Evolutionary conservation across 176 grass and related monocot species (phyloP), one percentile per base, ranked within the genome.

Genomic region (Calamus simplicifolius): DNA sequence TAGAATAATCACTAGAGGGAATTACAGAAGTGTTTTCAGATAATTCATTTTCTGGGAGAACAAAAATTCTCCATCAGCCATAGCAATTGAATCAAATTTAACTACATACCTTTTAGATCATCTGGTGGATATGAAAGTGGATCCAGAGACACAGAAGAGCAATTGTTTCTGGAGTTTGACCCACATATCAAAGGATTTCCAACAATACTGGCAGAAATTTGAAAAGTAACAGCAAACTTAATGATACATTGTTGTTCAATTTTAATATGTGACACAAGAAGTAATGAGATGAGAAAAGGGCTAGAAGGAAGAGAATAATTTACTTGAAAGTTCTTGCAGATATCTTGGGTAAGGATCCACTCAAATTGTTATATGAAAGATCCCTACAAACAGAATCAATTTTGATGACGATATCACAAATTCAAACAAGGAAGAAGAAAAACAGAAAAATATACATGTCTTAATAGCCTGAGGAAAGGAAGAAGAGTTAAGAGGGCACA

Each of bases 341-440:
- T 59, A 70, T 59, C n/a, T 61, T 59, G 18, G 77, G 80, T 8
- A 57, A 67, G 6, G 53, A 73, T n/a, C 86, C 83, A 35, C 86
- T 95, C 19, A 90, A 74, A 25, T 95, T 87, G 77, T 95, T 95
- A 38, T 77, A 87, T 6, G 91, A 90, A 55, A 95, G 61, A 82
- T 95, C 91, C 67, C 86, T 95, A 56, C 19, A 43, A 19, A 55
- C 63, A 51, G 54, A 48, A 21, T 28, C 50, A 61, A 25, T 23
- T 25, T 19, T 67, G 48, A 25, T 15, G 25, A 13, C 12, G 1
- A 27, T 5, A 16, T 4, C 57, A 56, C 30, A 52, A 30, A 19
- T 31, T 18, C 49, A 53, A 31, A 80, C 10, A 58, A 77, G 25
- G 18, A 55, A 58, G 25, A 50, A 59, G 18, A 51, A 19, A 53